phyloP scores from a whole-genome alignment of 225 moss, liverwort and hornwort genomes.

The Pseudoscleropodium purum region DNA sequence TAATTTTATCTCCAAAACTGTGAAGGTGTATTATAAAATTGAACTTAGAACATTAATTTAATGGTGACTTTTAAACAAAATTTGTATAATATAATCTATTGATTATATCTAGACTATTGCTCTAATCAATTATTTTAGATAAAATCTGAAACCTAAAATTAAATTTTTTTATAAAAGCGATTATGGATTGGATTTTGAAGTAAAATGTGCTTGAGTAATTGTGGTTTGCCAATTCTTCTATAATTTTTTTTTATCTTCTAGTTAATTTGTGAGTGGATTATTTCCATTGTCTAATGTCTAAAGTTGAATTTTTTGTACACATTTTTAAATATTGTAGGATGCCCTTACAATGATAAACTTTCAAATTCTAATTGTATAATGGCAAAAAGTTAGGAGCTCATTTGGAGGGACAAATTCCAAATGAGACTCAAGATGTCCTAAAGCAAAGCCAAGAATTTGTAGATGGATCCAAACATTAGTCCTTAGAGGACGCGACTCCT shows the following conservation, averaged over 20 bases:
- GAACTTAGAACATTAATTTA: neutral
- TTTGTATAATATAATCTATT: neutral
- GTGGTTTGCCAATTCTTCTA: neutral
- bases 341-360: too few species aligned
- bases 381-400: neutral
- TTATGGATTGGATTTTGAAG: neutral
- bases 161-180: neutral
- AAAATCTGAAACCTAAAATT: neutral
- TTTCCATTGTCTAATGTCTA: neutral
- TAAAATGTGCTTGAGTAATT: neutral
- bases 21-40: neutral
- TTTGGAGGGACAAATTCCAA: fast-evolving
- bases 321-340: too few species aligned
- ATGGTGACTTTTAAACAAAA: neutral
- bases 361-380: neutral
- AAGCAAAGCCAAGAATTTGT: neutral
- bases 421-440: too few species aligned
- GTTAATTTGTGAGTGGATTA: neutral
- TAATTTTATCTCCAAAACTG: neutral
- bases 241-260: neutral
- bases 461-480: neutral
- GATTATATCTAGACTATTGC: neutral
- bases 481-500: fast-evolving
- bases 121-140: neutral
- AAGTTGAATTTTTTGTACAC: neutral